Evolutionary conservation across 2,329 filamentous ascomycete species (phyloP), one percentile per base, ranked within the genome.

Genomic region (Metarhizium anisopliae): DNA sequence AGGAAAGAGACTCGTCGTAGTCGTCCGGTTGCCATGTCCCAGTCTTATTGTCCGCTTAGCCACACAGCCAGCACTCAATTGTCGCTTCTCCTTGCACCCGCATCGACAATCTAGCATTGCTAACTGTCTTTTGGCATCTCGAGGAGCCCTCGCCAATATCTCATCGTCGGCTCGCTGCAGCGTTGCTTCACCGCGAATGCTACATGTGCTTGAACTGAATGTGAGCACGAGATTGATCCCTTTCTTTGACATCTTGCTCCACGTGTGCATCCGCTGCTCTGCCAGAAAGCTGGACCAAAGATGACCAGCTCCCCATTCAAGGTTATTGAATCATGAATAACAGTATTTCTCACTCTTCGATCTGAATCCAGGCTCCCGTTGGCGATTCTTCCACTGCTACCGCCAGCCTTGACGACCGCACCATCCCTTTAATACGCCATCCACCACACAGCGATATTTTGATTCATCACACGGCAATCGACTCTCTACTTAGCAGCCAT

Each of bases 401-500:
- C 43, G 43, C 43, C 43, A 18, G 25, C 43, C 8, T 10, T 18
- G 11, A 25, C 43, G 13, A 11, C 7, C 6, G 25, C 13, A 25
- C n/a, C 20, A 20, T 11, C 2, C 3, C 13, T 36, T 36, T 36
- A 8, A 11, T 8, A 40, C 38, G 11, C 38, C 14, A 5, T 40
- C 14, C 14, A 13, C 38, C 14, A 10, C 20, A 30, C 18, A 30
- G 35, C 50, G 13, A 25, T 50, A 52, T 14, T 38, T 38, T 29
- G 32, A 30, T 42, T 11, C 18, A 25, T 29, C 35, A 32, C 47
- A 25, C 57, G 50, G 50, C 50, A 51, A 40, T 51, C 52, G 29
- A 43, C 52, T n/a, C 54, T 47, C 51, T 38, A 51, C 38, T 43
- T 55, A 55, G 52, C 52, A 55, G 59, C 57, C 59, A 79, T 79